Base-by-base conservation (phyloP, 768 basidiomycete species). In the Fibroporia radiculosa region DNA sequence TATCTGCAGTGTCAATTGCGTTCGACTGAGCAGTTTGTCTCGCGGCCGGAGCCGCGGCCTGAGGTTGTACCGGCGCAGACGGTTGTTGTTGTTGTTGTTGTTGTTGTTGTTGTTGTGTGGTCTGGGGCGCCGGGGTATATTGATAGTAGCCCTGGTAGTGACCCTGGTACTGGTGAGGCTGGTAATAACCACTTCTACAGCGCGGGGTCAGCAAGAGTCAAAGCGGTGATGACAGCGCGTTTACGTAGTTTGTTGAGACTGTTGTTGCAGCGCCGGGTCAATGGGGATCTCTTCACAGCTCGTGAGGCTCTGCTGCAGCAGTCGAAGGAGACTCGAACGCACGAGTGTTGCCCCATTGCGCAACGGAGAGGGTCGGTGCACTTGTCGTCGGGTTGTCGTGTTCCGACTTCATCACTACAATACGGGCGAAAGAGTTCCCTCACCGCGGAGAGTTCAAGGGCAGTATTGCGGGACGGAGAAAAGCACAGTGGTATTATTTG, bases 201-300 rank as follows among this genome's bases (percentile, higher is more conserved):
- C 14, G 32, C 40, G n/a, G 23, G 11, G 23, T 22, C 18, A 31
- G 25, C 36, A 36, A 27, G 6, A 14, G 26, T 48, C 31, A 43
- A 40, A 5, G 36, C 19, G 35, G 11, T 22, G 36, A 24, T 20
- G 13, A 37, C 16, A 35, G 32, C 31, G 33, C 41, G 13, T 32
- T 49, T 48, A 55, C 54, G 54, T 53, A 36, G 48, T 42, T 14
- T 70, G 72, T 65, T 66, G 66, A 12, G 74, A 61, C 56, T 80
- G 78, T 47, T 77, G 75, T 60, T 82, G 81, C 34, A 83, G 66
- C n/a, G 76, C 77, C 24, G 80, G 79, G 57, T 83, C 80, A 42
- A 82, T 80, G 10, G 78, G 75, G 24, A 81, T 81, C 50, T 77
- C 80, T 78, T 44, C 24, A 32, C 16, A 11, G 19, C n/a, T 12